phyloP scores from a whole-genome alignment of 208 protist genomes.

The Angomonas ambiguus region DNA sequence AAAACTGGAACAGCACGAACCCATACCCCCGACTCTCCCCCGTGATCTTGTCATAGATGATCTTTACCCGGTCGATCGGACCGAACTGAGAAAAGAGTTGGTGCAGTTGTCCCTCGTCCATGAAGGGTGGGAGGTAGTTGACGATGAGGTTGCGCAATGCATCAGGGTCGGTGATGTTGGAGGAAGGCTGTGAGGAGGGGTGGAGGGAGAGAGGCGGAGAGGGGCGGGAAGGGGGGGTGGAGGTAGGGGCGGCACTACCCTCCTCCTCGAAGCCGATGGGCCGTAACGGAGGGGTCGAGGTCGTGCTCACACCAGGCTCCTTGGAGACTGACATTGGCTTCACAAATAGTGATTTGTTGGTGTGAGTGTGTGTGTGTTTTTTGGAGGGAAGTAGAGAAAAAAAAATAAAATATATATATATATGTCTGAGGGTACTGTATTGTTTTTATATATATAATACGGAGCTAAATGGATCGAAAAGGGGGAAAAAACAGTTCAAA shows the following conservation, averaged over 20 bases:
- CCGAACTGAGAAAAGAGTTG: slow-evolving; percentile 82
- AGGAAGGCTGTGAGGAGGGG: neutral
- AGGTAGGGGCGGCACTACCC: slow-evolving; percentile 7
- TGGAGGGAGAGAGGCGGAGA: neutral
- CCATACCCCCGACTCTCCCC: slow-evolving; percentile 83
- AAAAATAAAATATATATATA: too few relatives aligned
- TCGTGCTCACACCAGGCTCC: too few relatives aligned
- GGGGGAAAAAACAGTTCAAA: neutral
- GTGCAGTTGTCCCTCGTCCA: slow-evolving; percentile 64
- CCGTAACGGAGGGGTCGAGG: neutral
- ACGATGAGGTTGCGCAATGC: slow-evolving; percentile 81
- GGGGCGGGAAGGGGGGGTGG: slow-evolving; percentile 6
- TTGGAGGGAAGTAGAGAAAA: too few relatives aligned
- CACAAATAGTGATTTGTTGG: too few relatives aligned
- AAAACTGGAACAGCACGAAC: slow-evolving; percentile 82
- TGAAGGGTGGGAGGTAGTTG: slow-evolving; percentile 80
- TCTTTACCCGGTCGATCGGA: slow-evolving; percentile 80
- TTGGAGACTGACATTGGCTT: too few relatives aligned
- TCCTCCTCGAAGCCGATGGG: neutral
- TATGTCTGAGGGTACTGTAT: too few relatives aligned
- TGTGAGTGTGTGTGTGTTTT: too few relatives aligned
- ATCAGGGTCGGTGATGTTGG: slow-evolving; percentile 39
- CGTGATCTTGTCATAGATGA: slow-evolving; percentile 83
- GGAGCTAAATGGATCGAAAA: neutral
- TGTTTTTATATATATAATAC: neutral